Percentiles rank a stretch among this genome's conserved stretches.
Conservation (phyloP, 1,284 basidiomycete genomes). For the Papiliotrema laurentii region DNA sequence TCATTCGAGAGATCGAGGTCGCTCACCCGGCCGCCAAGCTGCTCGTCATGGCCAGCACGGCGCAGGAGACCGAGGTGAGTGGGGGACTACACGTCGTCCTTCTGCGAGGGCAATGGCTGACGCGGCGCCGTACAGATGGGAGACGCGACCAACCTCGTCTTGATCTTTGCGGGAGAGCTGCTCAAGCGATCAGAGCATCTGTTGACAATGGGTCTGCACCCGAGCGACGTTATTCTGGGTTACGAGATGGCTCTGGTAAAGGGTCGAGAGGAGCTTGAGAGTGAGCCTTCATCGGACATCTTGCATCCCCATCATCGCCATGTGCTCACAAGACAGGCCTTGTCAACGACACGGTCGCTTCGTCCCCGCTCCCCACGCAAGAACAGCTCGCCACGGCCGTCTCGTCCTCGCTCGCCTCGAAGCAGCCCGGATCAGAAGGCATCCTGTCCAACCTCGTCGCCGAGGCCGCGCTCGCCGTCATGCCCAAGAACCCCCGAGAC, state of each 20-base stretch:
- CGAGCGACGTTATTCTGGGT: conserved; percentile 87
- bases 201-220: conserved; percentile 93
- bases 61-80: conserved; percentile 86
- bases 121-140: conserved; percentile 85
- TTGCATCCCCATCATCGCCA: background rate
- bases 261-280: conserved; percentile 82
- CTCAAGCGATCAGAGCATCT: conserved; percentile 91
- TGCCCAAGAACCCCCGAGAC: conserved; percentile 80
- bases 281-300: conserved; percentile 54
- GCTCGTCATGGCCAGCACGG: conserved; percentile 94
- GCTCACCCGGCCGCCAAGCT: conserved; percentile 97
- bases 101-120: conserved; percentile 3
- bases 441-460: conserved; percentile 78
- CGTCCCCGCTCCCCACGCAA: conserved; percentile 69
- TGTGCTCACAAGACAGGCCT: conserved; percentile 22
- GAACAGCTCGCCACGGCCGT: conserved; percentile 75
- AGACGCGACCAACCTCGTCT: conserved; percentile 90
- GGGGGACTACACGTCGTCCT: background rate
- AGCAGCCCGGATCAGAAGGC: conserved; percentile 94
- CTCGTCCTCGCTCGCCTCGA: conserved; percentile 88
- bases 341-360: conserved; percentile 23
- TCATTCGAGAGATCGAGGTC: conserved; percentile 96
- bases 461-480: conserved; percentile 84
- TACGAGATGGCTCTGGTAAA: conserved; percentile 91
- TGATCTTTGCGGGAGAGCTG: conserved; percentile 94